phyloP scores from a whole-genome alignment of 805 yeast species.

The Komagataella pastoris region DNA sequence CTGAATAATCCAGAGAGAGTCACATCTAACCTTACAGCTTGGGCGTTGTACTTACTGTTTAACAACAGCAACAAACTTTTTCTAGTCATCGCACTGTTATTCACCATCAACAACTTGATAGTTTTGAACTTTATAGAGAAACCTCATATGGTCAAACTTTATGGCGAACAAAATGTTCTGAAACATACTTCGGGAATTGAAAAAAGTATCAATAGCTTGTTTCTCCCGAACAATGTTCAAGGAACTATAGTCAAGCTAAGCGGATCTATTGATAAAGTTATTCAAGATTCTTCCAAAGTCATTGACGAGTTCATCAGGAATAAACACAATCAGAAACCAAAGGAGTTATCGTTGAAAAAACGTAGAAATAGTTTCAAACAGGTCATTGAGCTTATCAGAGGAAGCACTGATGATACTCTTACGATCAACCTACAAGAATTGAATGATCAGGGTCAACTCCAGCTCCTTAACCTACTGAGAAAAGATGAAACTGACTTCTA shows the following conservation, averaged over 20 bases:
- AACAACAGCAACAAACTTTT: conserved; percentile 33
- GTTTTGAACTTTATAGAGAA: conserved; percentile 63
- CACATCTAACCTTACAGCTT: conserved; percentile 65
- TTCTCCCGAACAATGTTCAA: conserved; percentile 8
- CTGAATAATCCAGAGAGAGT: conserved; percentile 74
- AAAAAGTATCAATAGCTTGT: conserved; percentile 16
- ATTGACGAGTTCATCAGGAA: conserved; percentile 31
- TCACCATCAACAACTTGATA: conserved; percentile 56
- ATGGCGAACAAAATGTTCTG: conserved; percentile 49
- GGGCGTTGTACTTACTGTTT: conserved; percentile 57
- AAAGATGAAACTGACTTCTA: conserved; percentile 12
- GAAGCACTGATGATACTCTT: not conserved
- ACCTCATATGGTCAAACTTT: conserved; percentile 64
- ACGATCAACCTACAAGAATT: not conserved
- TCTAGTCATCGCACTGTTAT: conserved; percentile 39
- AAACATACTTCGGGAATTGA: conserved; percentile 37
- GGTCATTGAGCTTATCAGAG: not conserved
- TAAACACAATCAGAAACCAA: not conserved
- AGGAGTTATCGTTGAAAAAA: not conserved
- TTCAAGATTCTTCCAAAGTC: conserved; percentile 23
- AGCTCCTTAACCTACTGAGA: not conserved
- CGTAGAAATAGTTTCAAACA: not conserved
- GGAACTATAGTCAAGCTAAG: conserved; percentile 8
- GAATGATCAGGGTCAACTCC: not conserved
- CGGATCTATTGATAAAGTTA: conserved; percentile 24